Evolutionary conservation across 306 rosid species (phyloP).

Genomic region (Bauhinia variegata): DNA sequence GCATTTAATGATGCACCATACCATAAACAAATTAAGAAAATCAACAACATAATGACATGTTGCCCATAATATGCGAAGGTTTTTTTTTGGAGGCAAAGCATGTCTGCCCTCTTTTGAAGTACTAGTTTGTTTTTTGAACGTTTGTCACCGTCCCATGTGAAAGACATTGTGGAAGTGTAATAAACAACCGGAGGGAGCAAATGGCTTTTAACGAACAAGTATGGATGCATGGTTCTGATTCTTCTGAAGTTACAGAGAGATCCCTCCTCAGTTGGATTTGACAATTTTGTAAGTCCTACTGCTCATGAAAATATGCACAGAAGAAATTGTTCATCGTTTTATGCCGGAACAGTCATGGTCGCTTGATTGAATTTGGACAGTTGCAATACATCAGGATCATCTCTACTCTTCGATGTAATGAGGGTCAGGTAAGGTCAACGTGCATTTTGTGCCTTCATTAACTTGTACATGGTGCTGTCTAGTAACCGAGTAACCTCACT

Average conservation of each 20-base stretch:
- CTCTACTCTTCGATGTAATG: too few species aligned
- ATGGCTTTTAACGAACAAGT: not conserved
- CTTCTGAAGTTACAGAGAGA: not conserved
- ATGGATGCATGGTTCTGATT: not conserved
- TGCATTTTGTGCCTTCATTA: too few species aligned
- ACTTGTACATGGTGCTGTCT: too few species aligned
- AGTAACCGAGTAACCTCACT: too few species aligned
- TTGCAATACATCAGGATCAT: too few species aligned
- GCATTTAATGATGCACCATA: not conserved
- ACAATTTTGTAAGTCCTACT: too few species aligned
- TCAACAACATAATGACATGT: not conserved
- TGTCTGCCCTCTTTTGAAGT: conserved; percentile 5
- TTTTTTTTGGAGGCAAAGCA: not conserved
- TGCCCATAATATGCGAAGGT: not conserved
- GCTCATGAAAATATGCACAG: too few species aligned
- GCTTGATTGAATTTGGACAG: too few species aligned
- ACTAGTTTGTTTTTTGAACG: too few species aligned
- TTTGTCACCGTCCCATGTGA: conserved; percentile 31
- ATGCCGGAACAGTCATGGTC: too few species aligned
- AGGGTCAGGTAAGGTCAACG: too few species aligned
- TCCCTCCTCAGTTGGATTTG: not conserved
- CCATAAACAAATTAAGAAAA: not conserved
- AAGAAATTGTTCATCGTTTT: too few species aligned
- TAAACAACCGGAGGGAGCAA: conserved; percentile 20
- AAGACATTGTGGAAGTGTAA: conserved; percentile 7